Evolutionary conservation across 306 rosid species (phyloP), one percentile per base, ranked within the genome.

Genomic region (Cotoneaster glaucophyllus): DNA sequence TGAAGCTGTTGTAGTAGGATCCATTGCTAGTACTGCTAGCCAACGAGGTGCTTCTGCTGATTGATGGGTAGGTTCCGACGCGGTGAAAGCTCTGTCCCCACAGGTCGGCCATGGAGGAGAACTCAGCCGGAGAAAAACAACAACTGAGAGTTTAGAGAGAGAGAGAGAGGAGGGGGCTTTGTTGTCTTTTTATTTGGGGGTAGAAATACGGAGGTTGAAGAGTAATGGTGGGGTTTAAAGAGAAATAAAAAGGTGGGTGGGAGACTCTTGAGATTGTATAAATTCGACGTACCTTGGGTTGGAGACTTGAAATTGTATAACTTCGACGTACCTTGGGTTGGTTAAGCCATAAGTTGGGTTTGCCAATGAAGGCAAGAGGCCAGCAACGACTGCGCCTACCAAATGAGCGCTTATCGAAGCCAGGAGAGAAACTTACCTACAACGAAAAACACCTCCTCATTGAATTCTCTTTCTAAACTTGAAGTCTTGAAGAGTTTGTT

Each of bases 11-110:
- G 14, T 63, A 65, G 39, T 65, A 44, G 70, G 10, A 26, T 22
- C 61, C 43, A 21, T 28, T 50, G 24, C 50, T 15, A 12, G 58
- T 41, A 25, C n/a, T 62, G 19, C 78, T 64, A 21, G 88, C 88
- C 29, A 86, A 78, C 3, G 94, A 89, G 28, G 86, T 91, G 50
- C 81, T 85, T 70, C 92, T 85, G 45, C 84, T 84, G 29, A 83
- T 28, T 3, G 85, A 76, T 31, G 34, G 58, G 78, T 84, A 81
- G 37, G 75, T 45, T 26, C 74, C 85, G 78, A 78, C 77, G 8
- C 54, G 28, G 5, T 69, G 73, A 52, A 1, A 28, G 18, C 25
- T 81, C 78, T 83, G 76, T 59, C 66, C 71, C 77, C 76, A 67
- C 78, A 83, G 15, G 70, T 70, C 48, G 53, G 62, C 73, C 81